phyloP scores from a whole-genome alignment of 1,284 basidiomycete species.

The Rhizopogon hawkerae region DNA sequence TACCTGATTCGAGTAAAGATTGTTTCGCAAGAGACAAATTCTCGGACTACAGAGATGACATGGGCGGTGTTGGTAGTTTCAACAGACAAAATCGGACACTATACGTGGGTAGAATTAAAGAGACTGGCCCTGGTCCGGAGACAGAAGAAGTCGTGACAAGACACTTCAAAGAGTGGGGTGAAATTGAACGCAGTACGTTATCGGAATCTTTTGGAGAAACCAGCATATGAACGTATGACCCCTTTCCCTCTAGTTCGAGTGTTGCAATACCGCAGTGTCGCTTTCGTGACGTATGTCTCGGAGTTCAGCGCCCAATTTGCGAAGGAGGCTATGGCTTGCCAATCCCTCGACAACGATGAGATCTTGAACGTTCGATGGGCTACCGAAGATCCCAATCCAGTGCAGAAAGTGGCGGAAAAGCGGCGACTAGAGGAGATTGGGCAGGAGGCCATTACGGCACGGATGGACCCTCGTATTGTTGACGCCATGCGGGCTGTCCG shows the following conservation, averaged over 20 bases:
- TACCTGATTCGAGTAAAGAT: constrained; percentile 90
- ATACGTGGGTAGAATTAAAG: constrained; percentile 91
- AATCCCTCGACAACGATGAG: constrained; percentile 95
- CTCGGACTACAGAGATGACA: constrained; percentile 95
- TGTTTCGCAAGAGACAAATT: constrained; percentile 98
- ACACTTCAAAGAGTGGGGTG: constrained; percentile 98
- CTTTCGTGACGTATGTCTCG: constrained; percentile 90
- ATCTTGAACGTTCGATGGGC: constrained; percentile 98
- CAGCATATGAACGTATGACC: constrained; percentile 6
- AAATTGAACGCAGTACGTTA: constrained; percentile 81
- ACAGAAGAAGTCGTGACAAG: constrained; percentile 83
- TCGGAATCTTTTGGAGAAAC: constrained; percentile 2
- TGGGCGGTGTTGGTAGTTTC: constrained; percentile 98
- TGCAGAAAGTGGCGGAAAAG: constrained; percentile 78
- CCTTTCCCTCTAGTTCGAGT: constrained; percentile 59
- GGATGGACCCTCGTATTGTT: constrained; percentile 77
- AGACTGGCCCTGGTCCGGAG: constrained; percentile 79
- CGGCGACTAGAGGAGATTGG: constrained; percentile 74
- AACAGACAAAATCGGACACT: constrained; percentile 89
- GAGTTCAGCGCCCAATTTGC: constrained; percentile 92
- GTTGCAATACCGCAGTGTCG: constrained; percentile 89
- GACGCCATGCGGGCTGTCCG: constrained; percentile 78
- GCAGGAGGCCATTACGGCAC: constrained; percentile 73
- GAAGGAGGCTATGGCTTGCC: constrained; percentile 98
- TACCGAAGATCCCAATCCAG: constrained; percentile 92